Evolutionary conservation across 2,329 filamentous ascomycete species (phyloP).

Genomic region (Phyllachora maydis): DNA sequence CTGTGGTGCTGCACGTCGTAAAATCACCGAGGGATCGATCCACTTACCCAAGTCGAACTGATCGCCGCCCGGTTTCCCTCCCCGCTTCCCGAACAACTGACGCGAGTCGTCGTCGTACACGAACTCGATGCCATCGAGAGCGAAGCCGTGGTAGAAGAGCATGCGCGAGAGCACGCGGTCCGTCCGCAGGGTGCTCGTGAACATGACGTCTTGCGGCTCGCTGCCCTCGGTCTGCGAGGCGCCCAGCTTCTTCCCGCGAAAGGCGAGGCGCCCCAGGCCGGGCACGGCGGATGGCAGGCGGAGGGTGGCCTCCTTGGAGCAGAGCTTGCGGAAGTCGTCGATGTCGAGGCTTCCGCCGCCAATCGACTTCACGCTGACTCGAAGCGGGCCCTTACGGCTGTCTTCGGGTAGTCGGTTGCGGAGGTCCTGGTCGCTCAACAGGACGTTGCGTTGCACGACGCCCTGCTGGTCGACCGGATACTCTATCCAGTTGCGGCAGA

Average conservation of each 20-base stretch:
- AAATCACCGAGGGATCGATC: no score
- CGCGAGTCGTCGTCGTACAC: conserved; percentile 71
- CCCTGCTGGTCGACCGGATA: conserved; percentile 45
- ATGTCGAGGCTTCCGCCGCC: conserved; percentile 56
- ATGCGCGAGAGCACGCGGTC: conserved; percentile 58
- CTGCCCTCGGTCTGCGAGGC: conserved; percentile 50
- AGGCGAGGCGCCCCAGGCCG: conserved; percentile 45
- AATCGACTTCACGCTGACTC: conserved; percentile 54
- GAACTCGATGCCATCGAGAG: conserved; percentile 78
- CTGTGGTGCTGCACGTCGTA: no score
- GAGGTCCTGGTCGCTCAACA: conserved; percentile 55
- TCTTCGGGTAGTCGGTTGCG: conserved; percentile 50
- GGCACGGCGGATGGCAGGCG: conserved; percentile 43
- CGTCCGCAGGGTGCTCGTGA: conserved; percentile 45
- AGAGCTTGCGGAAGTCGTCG: conserved; percentile 52
- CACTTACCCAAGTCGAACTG: conserved; percentile 56
- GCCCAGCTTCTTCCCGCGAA: conserved; percentile 55
- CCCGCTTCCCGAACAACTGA: conserved; percentile 71
- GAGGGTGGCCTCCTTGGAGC: conserved; percentile 49
- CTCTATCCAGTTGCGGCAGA: conserved; percentile 68
- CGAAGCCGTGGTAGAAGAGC: conserved; percentile 54
- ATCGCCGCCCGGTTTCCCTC: conserved; percentile 47
- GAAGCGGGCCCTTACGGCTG: conserved; percentile 51
- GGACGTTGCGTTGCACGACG: conserved; percentile 48
- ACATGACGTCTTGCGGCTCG: conserved; percentile 49